A percentile compares a stretch with the other conserved stretches of the same genome.
phyloP scores from a whole-genome alignment of 805 yeast species.

The Metschnikowia lachancei region DNA sequence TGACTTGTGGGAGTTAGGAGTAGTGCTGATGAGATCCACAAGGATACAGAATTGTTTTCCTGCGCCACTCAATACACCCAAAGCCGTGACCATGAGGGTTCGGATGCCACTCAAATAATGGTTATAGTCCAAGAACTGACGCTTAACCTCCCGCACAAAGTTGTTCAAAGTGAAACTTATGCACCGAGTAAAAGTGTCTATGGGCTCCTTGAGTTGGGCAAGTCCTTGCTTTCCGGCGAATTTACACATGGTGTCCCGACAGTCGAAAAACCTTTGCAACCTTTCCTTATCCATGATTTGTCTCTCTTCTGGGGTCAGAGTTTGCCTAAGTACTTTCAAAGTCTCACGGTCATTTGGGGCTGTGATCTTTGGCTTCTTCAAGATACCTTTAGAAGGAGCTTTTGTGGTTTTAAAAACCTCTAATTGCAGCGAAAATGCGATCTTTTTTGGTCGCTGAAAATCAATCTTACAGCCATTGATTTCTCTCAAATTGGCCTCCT shows the following conservation, averaged over 20 bases:
- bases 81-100: not conserved
- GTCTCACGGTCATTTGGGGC: not conserved
- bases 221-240: not conserved
- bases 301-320: not conserved
- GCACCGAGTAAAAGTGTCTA: not conserved
- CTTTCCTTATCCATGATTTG: not conserved
- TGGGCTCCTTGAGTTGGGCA: not conserved
- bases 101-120: not conserved
- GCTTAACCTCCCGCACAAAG: not conserved
- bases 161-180: not conserved
- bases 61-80: not conserved
- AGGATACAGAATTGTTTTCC: not conserved
- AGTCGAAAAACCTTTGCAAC: not conserved
- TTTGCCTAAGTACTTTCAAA: not conserved
- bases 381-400: not conserved
- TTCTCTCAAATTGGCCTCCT: not conserved
- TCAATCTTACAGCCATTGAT: not conserved
- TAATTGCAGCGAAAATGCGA: not conserved
- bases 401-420: not conserved
- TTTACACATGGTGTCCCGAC: not conserved
- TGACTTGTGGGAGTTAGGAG: not conserved
- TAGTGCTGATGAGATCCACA: not conserved
- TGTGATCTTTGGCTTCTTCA: not conserved
- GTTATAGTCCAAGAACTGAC: not conserved
- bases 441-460: not conserved